Conservation (phyloP, 1,139 yeast species). For the Torulaspora globosa region DNA sequence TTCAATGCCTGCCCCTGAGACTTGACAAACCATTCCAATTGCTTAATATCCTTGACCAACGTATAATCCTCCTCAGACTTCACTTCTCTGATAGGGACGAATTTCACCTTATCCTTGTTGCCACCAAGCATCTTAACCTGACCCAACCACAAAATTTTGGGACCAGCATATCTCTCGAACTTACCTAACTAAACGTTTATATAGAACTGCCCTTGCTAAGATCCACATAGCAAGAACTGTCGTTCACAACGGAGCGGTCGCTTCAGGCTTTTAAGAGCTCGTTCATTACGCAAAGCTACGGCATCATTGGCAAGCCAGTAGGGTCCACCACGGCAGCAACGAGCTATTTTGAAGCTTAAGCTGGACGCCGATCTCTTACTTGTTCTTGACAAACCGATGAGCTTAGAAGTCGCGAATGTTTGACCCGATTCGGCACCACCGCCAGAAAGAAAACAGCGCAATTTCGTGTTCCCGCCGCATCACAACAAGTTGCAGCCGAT, state of each 20-base stretch:
- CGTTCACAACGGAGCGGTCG: conserved; percentile 6
- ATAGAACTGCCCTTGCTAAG: conserved; percentile 1
- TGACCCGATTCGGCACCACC: conserved; percentile 3
- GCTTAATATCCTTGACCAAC: conserved; percentile 14
- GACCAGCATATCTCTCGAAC: not conserved
- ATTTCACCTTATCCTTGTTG: conserved; percentile 16
- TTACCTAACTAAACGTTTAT: not conserved
- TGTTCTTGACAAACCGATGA: conserved; percentile 2
- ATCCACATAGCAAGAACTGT: not conserved
- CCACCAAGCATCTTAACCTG: conserved; percentile 5
- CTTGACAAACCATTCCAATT: conserved; percentile 23
- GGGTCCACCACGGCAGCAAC: not conserved
- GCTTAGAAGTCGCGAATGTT: not conserved
- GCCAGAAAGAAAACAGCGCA: conserved; percentile 5
- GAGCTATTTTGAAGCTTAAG: not conserved
- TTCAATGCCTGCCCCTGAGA: conserved; percentile 7
- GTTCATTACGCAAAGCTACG: not conserved
- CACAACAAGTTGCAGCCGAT: conserved; percentile 50
- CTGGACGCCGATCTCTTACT: not conserved
- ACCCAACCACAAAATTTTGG: not conserved
- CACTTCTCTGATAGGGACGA: conserved; percentile 17
- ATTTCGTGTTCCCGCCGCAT: conserved; percentile 1
- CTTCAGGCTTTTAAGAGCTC: conserved; percentile 1
- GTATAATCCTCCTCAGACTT: conserved; percentile 13
- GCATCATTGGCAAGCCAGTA: not conserved